These are phyloP conservation scores for Phytophthora meadii DNA, from an alignment of 352 stramenopile species.

Conservation along the genomic window DNA sequence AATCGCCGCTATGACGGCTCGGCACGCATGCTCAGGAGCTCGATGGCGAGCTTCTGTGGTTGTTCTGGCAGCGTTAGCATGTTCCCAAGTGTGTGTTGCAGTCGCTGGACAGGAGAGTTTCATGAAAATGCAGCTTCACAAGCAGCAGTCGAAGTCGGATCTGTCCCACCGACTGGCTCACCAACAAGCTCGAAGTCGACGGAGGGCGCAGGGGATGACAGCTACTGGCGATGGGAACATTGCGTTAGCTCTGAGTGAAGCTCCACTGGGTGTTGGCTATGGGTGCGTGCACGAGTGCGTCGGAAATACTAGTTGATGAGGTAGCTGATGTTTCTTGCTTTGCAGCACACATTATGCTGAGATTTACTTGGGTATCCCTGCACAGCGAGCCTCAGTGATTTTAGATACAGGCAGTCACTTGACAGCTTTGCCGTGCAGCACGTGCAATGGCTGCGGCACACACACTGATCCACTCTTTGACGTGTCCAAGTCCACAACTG, in stretches of 20 bases:
- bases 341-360: conserved; percentile 85
- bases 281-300: conserved; percentile 43
- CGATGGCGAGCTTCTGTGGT: conserved; percentile 22
- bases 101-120: conserved; percentile 10
- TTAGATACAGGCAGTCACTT: conserved; percentile 86
- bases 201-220: conserved; percentile 37
- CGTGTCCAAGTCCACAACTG: conserved; percentile 78
- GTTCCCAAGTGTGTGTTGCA: background rate
- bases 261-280: conserved; percentile 71
- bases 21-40: background rate
- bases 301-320: background rate
- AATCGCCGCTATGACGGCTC: background rate
- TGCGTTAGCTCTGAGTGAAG: conserved; percentile 54
- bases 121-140: conserved; percentile 40
- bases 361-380: conserved; percentile 80
- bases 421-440: conserved; percentile 77
- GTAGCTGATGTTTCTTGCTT: conserved; percentile 11
- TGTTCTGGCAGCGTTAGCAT: conserved; percentile 8
- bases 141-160: conserved; percentile 23
- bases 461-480: conserved; percentile 84
- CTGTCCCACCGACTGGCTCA: conserved; percentile 27
- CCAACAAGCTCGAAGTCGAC: conserved; percentile 58
- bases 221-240: conserved; percentile 19
- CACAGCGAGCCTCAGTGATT: conserved; percentile 86
- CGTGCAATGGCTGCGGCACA: conserved; percentile 66